phyloP scores from a whole-genome alignment of 1,284 basidiomycete species.

The Microbotryum scabiosae region DNA sequence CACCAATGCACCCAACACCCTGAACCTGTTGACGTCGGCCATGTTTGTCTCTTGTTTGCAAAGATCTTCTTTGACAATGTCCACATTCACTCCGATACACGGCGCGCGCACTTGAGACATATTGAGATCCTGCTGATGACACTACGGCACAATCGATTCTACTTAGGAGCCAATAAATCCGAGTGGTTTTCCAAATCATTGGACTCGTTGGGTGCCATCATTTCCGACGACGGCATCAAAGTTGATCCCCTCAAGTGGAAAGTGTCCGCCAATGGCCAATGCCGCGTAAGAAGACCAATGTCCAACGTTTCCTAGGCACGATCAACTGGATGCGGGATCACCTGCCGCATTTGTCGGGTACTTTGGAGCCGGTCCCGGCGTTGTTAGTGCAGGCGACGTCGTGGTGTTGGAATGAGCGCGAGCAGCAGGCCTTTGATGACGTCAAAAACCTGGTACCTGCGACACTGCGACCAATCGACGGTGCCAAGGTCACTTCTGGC shows the following conservation, averaged over 20 bases:
- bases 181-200: constrained; percentile 31
- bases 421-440: constrained; percentile 36
- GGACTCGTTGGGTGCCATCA: constrained; percentile 38
- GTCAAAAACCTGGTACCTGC: constrained; percentile 36
- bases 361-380: constrained; percentile 25
- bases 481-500: constrained; percentile 1
- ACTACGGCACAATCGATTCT: constrained; percentile 31
- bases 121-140: constrained; percentile 33
- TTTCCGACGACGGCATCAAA: constrained; percentile 37
- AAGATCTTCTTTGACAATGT: constrained; percentile 42
- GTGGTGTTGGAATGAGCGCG: no score
- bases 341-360: constrained; percentile 40
- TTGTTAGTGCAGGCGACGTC: constrained; percentile 36
- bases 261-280: constrained; percentile 29
- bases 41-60: constrained; percentile 39
- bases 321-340: constrained; percentile 44
- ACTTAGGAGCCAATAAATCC: constrained; percentile 32
- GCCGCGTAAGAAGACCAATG: constrained; percentile 40
- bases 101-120: constrained; percentile 38
- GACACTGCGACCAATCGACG: constrained; percentile 41
- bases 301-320: constrained; percentile 44
- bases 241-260: constrained; percentile 36
- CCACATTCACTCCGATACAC: constrained; percentile 37
- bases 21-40: constrained; percentile 39
- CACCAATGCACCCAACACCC: constrained; percentile 39